A percentile compares a stretch with the other conserved stretches of the same genome.
These are phyloP conservation scores for Spiraea crenata DNA, from an alignment of 331 rosid genomes.

Conservation along the genomic window DNA sequence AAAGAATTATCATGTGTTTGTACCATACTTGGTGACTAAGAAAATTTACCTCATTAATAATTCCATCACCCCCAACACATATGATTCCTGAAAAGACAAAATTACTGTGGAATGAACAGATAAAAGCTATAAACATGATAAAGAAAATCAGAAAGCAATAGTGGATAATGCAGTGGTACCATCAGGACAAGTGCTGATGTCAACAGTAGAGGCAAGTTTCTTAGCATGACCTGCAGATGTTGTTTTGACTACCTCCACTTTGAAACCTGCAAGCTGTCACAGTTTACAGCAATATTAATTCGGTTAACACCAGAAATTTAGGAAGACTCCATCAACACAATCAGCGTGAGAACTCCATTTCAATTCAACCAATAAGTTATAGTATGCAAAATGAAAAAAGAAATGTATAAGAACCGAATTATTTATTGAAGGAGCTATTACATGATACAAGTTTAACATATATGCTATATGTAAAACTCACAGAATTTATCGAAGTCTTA, in stretches of 20 bases:
- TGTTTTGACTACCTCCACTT: constrained; percentile 89
- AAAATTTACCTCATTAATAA: constrained; percentile 89
- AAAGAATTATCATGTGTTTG: not conserved
- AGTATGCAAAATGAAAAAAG: not conserved
- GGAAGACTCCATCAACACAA: constrained; percentile 1
- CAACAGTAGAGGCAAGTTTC: constrained; percentile 83
- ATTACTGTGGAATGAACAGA: constrained; percentile 12
- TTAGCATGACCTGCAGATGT: constrained; percentile 95
- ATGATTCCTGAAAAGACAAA: constrained; percentile 72
- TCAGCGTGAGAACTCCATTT: constrained; percentile 2
- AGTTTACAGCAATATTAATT: constrained; percentile 35
- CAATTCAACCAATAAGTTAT: constrained; percentile 27
- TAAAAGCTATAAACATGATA: constrained; percentile 13
- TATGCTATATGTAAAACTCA: not conserved
- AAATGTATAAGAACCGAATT: not conserved
- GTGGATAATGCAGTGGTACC: constrained; percentile 47
- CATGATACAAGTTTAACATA: not conserved
- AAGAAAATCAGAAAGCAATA: constrained; percentile 12
- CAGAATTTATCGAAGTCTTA: not conserved
- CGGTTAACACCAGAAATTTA: constrained; percentile 14
- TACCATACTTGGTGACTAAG: not conserved
- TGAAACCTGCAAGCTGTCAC: constrained; percentile 98
- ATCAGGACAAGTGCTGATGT: constrained; percentile 92
- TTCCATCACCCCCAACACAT: constrained; percentile 99
- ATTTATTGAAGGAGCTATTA: too few relatives aligned